Conservation (phyloP, 2,329 filamentous ascomycete genomes). For the Microdochium bolleyi region DNA sequence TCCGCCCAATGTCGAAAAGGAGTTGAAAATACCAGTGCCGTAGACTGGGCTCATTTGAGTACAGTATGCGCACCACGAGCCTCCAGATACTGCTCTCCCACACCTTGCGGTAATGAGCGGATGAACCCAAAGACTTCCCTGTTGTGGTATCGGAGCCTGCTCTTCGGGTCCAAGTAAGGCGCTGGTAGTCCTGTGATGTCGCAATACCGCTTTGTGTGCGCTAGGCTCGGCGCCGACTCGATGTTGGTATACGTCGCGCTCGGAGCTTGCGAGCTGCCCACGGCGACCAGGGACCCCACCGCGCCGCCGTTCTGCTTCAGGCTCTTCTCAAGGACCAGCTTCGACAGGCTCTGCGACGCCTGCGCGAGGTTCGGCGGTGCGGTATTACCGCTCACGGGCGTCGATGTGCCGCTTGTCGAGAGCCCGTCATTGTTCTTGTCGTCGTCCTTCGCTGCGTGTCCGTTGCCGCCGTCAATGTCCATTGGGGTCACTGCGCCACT, state of each 20-base stretch:
- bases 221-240: slow-evolving; percentile 83
- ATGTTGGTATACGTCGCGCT: slow-evolving; percentile 92
- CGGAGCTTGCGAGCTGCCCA: slow-evolving; percentile 36
- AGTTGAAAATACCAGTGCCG: not conserved
- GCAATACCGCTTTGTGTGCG: slow-evolving; percentile 83
- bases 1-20: not conserved
- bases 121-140: slow-evolving; percentile 85
- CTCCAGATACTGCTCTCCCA: slow-evolving; percentile 82
- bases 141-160: slow-evolving; percentile 84
- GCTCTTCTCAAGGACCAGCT: slow-evolving; percentile 82
- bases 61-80: slow-evolving; percentile 88
- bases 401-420: slow-evolving; percentile 50
- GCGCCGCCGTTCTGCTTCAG: slow-evolving; percentile 34
- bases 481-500: slow-evolving; percentile 68
- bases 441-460: slow-evolving; percentile 26
- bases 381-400: slow-evolving; percentile 34
- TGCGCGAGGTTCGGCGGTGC: slow-evolving; percentile 67
- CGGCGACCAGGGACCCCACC: slow-evolving; percentile 24
- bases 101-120: slow-evolving; percentile 70
- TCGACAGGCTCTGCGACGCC: slow-evolving; percentile 77
- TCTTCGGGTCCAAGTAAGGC: slow-evolving; percentile 92
- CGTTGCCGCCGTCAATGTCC: slow-evolving; percentile 13
- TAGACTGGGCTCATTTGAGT: slow-evolving; percentile 58
- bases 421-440: slow-evolving; percentile 39
- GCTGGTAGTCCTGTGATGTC: slow-evolving; percentile 92